These are phyloP conservation scores for Candida oleophila DNA, from an alignment of 805 yeast species.

Conservation along the genomic window DNA sequence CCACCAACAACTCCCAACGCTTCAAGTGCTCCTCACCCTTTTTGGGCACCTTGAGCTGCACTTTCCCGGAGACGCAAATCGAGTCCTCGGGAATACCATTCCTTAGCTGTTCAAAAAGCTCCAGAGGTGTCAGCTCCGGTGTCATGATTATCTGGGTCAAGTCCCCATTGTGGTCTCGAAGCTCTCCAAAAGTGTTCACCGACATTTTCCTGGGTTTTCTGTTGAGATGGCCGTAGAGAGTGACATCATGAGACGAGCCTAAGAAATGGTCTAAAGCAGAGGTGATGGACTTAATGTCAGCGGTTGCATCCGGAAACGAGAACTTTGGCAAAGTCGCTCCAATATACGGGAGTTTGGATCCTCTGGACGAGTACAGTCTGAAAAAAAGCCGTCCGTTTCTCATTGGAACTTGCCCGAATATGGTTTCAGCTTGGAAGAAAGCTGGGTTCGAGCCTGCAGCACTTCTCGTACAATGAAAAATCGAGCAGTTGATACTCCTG, in stretches of 20 bases:
- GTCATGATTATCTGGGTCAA: constrained; percentile 48
- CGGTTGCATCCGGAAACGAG: constrained; percentile 34
- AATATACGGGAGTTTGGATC: constrained; percentile 18
- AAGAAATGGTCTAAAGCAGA: background rate
- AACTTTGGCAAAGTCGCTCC: constrained; percentile 27
- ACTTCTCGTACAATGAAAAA: no score
- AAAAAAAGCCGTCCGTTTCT: constrained; percentile 5
- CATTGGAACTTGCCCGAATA: constrained; percentile 1
- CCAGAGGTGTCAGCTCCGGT: constrained; percentile 41
- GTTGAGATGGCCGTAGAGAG: constrained; percentile 83
- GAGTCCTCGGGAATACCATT: constrained; percentile 71
- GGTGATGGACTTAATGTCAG: constrained; percentile 7
- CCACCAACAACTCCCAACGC: constrained; percentile 60
- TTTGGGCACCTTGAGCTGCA: constrained; percentile 33
- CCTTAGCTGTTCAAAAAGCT: constrained; percentile 39
- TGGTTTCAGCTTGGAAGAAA: no score
- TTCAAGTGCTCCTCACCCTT: constrained; percentile 13
- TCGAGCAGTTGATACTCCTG: no score
- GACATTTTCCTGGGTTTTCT: constrained; percentile 70
- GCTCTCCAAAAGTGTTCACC: constrained; percentile 66
- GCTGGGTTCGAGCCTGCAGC: no score
- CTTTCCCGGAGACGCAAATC: constrained; percentile 59
- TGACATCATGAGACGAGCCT: constrained; percentile 28
- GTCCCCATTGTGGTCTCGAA: constrained; percentile 75
- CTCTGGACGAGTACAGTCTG: background rate